phyloP scores from a whole-genome alignment of 2,329 filamentous ascomycete genomes.

The Diaporthe vexans region DNA sequence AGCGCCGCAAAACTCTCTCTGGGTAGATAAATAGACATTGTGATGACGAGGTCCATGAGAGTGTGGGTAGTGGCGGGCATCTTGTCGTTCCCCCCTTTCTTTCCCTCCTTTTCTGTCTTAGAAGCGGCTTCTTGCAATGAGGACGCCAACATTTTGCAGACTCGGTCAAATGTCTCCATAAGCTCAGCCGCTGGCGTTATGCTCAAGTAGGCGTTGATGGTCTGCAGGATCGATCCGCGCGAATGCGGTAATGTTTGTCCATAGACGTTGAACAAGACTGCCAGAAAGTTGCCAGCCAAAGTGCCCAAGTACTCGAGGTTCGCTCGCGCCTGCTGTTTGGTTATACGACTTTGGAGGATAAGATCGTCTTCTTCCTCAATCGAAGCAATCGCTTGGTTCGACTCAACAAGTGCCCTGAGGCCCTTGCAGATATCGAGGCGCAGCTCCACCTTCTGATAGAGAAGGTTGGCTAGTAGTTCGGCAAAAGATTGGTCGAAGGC shows the following conservation, averaged over 20 bases:
- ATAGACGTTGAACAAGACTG: conserved; percentile 99
- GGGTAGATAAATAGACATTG: conserved; percentile 93
- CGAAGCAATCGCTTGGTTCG: conserved; percentile 84
- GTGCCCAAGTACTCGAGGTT: conserved; percentile 86
- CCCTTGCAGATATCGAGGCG: conserved; percentile 89
- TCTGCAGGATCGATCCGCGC: conserved; percentile 90
- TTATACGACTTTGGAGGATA: conserved; percentile 82
- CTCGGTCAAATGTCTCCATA: conserved; percentile 88
- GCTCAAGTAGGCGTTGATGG: conserved; percentile 94
- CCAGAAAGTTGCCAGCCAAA: conserved; percentile 90
- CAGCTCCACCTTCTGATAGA: conserved; percentile 92
- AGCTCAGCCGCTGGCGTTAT: conserved; percentile 85
- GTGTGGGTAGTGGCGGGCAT: conserved; percentile 96
- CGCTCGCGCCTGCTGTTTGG: conserved; percentile 79
- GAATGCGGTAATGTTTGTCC: conserved; percentile 95
- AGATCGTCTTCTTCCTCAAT: conserved; percentile 80
- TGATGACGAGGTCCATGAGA: conserved; percentile 96
- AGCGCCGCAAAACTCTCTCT: conserved; percentile 86
- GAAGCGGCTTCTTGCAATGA: conserved; percentile 71
- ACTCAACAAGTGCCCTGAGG: conserved; percentile 89
- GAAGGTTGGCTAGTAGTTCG: conserved; percentile 88
- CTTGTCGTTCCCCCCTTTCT: conserved; percentile 75
- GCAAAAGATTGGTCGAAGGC: conserved; percentile 91
- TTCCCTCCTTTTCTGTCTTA: conserved; percentile 70
- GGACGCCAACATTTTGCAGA: conserved; percentile 84